phyloP scores from a whole-genome alignment of 352 stramenopile genomes.

The Phytophthora tentaculata region DNA sequence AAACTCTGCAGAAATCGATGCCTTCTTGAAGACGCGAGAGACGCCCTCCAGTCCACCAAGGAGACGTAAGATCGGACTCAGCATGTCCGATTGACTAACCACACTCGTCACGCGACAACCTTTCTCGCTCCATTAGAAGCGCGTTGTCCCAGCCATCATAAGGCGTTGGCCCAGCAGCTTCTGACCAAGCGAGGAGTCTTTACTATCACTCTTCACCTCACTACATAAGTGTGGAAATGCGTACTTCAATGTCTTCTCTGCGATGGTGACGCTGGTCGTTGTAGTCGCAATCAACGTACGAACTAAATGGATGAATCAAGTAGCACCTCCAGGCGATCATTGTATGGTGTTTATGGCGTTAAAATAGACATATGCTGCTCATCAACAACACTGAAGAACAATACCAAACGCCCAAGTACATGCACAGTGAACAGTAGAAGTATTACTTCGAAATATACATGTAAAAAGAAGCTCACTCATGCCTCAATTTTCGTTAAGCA shows the following conservation, averaged over 20 bases:
- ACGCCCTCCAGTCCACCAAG: neutral
- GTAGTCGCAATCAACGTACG: neutral
- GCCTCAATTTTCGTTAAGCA: too few relatives aligned
- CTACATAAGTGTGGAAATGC: neutral
- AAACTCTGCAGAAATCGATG: neutral
- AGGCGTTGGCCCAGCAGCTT: neutral
- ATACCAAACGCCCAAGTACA: neutral
- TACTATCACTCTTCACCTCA: neutral
- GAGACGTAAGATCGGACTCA: neutral
- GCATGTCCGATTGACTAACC: neutral
- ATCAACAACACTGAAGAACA: neutral
- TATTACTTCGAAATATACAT: too few relatives aligned
- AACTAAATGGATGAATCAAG: neutral
- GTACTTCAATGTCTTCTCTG: neutral
- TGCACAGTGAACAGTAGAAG: too few relatives aligned
- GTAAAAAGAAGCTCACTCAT: too few relatives aligned
- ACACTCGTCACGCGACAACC: neutral
- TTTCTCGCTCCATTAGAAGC: neutral
- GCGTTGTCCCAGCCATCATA: neutral
- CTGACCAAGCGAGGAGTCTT: neutral
- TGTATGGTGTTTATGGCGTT: neutral
- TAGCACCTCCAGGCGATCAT: neutral
- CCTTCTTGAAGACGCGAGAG: neutral
- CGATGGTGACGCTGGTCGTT: neutral
- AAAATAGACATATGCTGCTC: neutral